phyloP scores from a whole-genome alignment of 1,284 basidiomycete genomes.

The Singerocomus inundabilis region DNA sequence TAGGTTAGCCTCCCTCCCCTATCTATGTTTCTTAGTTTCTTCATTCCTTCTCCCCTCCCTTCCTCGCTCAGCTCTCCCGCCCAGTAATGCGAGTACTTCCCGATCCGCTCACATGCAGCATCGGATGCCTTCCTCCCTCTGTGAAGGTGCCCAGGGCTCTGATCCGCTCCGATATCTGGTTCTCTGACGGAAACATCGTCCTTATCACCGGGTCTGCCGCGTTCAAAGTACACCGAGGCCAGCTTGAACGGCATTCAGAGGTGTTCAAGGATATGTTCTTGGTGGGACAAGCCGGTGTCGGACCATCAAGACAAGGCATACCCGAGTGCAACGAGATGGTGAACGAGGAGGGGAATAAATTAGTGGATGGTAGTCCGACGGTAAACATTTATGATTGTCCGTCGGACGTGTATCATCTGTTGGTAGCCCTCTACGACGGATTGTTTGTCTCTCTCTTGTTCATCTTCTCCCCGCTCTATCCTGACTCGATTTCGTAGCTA shows the following conservation, averaged over 20 bases:
- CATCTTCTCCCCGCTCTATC: background rate
- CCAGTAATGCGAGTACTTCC: constrained; percentile 22
- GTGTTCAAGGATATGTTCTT: constrained; percentile 64
- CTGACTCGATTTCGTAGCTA: constrained; percentile 29
- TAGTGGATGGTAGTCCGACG: constrained; percentile 49
- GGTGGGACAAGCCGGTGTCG: constrained; percentile 41
- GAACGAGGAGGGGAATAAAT: constrained; percentile 35
- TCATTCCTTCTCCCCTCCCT: background rate
- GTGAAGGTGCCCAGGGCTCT: constrained; percentile 27
- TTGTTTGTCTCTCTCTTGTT: constrained; percentile 32
- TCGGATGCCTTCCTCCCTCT: constrained; percentile 1
- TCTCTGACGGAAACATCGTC: constrained; percentile 67
- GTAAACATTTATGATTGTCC: constrained; percentile 57
- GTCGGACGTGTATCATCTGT: constrained; percentile 52
- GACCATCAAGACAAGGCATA: background rate
- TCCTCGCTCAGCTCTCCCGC: background rate
- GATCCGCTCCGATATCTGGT: constrained; percentile 62
- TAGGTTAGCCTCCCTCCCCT: constrained; percentile 21
- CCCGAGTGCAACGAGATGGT: background rate
- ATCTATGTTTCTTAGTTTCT: background rate
- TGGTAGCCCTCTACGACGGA: constrained; percentile 61
- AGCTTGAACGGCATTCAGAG: constrained; percentile 69
- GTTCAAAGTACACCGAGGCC: constrained; percentile 72
- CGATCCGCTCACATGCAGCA: constrained; percentile 29
- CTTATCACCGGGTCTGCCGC: constrained; percentile 52